Percentiles rank a stretch among this genome's conserved stretches.
Evolutionary conservation across 352 stramenopile genomes (phyloP).

Genomic region (Peronosclerospora sorghi): DNA sequence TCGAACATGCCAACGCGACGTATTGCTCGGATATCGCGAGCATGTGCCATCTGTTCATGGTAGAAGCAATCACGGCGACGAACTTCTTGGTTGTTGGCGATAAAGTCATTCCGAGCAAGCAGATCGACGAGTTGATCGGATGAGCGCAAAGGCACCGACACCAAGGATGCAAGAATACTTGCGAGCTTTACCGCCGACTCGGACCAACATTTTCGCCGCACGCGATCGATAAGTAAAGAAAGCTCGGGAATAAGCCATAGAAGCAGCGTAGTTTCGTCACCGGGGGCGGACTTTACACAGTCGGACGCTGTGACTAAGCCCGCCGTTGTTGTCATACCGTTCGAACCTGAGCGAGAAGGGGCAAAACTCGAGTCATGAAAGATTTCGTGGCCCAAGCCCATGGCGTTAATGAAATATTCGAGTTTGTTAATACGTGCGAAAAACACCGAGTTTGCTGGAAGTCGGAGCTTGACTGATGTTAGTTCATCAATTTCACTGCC

Average conservation of each 20-base stretch:
- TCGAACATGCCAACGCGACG: constrained; percentile 43
- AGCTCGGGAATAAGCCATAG: constrained; percentile 74
- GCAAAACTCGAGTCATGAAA: constrained; percentile 71
- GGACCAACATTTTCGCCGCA: constrained; percentile 56
- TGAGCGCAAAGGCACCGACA: constrained; percentile 49
- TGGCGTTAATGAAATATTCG: constrained; percentile 77
- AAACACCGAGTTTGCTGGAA: constrained; percentile 53
- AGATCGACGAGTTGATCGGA: constrained; percentile 49
- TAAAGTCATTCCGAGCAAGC: constrained; percentile 51
- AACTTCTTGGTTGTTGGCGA: constrained; percentile 63
- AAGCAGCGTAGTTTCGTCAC: constrained; percentile 66
- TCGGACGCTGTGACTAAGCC: constrained; percentile 43
- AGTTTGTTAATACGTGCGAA: constrained; percentile 71
- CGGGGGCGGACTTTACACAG: constrained; percentile 47
- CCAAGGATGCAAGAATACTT: constrained; percentile 49
- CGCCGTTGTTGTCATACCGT: constrained; percentile 26
- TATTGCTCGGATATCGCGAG: constrained; percentile 52
- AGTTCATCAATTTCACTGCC: constrained; percentile 18
- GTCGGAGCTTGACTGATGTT: constrained; percentile 21
- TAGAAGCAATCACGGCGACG: constrained; percentile 70
- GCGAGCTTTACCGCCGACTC: constrained; percentile 60
- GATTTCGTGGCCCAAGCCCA: constrained; percentile 59
- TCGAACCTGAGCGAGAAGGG: constrained; percentile 33
- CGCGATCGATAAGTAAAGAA: constrained; percentile 46
- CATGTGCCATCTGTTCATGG: constrained; percentile 74